A percentile compares a stretch with the other conserved stretches of the same genome.
Evolutionary conservation across 352 stramenopile species (phyloP).

Genomic region (Phytophthora foliorum): DNA sequence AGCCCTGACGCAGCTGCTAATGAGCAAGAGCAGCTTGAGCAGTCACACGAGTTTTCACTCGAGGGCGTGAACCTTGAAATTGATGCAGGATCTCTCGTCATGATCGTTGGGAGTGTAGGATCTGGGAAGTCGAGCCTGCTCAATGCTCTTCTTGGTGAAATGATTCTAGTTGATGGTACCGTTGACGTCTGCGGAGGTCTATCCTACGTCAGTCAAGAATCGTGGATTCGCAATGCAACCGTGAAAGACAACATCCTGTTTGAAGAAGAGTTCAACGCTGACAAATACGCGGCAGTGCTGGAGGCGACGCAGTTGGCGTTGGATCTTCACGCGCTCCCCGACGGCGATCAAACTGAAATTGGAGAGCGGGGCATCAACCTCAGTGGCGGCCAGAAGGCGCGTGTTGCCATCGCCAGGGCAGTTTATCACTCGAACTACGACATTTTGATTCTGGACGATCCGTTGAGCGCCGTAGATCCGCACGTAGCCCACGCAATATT

Average conservation of each 20-base stretch:
- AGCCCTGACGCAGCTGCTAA: conserved; percentile 10
- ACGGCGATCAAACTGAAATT: conserved; percentile 95
- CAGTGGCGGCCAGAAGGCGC: conserved; percentile 92
- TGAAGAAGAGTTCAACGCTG: conserved; percentile 29
- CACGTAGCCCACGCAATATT: conserved; percentile 54
- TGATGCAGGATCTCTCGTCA: conserved; percentile 61
- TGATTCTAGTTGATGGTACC: conserved; percentile 38
- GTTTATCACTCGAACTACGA: conserved; percentile 83
- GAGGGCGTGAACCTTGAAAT: conserved; percentile 69
- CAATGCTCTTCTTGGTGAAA: conserved; percentile 61
- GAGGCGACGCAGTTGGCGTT: conserved; percentile 79
- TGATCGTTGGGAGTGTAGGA: conserved; percentile 64
- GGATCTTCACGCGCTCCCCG: conserved; percentile 87
- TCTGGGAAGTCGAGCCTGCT: conserved; percentile 67
- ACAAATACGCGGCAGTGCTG: conserved; percentile 61
- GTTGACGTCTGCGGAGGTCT: conserved; percentile 42
- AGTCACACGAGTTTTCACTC: conserved; percentile 30
- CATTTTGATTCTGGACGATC: conserved; percentile 64
- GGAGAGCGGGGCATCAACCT: conserved; percentile 96
- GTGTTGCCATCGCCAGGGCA: conserved; percentile 87
- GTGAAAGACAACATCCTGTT: conserved; percentile 83
- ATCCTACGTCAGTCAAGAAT: conserved; percentile 92
- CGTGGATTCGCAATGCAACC: conserved; percentile 94
- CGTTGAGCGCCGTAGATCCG: conserved; percentile 48
- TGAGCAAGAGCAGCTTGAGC: conserved; percentile 1